Evolutionary conservation across 2,329 filamentous ascomycete genomes (phyloP).

Genomic region (Trichoderma lentiforme): DNA sequence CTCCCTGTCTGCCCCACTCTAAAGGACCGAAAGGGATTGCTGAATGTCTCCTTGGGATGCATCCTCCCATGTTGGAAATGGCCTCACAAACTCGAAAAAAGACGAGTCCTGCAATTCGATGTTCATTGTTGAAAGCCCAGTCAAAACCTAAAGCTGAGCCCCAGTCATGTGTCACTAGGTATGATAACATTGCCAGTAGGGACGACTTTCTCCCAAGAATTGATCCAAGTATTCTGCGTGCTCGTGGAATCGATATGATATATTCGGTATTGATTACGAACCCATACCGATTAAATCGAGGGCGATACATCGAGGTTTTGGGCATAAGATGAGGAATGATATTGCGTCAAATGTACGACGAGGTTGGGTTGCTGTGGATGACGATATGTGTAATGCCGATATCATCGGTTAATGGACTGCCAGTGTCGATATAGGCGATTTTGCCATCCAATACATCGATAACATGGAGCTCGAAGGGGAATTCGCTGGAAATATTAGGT

Average conservation of each 20-base stretch:
- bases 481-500: neutral
- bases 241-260: neutral
- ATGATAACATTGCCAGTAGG: neutral
- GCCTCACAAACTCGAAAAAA: neutral
- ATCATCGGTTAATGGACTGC: too few species aligned
- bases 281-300: neutral
- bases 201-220: neutral
- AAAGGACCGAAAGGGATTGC: neutral
- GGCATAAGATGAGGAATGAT: neutral
- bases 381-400: too few species aligned
- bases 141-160: neutral
- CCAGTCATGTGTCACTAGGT: neutral
- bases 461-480: neutral
- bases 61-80: neutral
- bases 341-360: neutral
- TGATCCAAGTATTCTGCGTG: neutral
- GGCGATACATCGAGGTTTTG: neutral
- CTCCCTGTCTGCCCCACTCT: neutral
- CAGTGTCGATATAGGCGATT: too few species aligned
- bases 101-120: neutral
- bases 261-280: neutral
- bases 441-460: neutral
- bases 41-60: neutral
- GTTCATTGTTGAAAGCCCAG: neutral
- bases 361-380: too few species aligned